Percentiles rank a stretch among this genome's conserved stretches.
Evolutionary conservation across 1,284 basidiomycete species (phyloP).

Genomic region (Pseudozyma sp.): DNA sequence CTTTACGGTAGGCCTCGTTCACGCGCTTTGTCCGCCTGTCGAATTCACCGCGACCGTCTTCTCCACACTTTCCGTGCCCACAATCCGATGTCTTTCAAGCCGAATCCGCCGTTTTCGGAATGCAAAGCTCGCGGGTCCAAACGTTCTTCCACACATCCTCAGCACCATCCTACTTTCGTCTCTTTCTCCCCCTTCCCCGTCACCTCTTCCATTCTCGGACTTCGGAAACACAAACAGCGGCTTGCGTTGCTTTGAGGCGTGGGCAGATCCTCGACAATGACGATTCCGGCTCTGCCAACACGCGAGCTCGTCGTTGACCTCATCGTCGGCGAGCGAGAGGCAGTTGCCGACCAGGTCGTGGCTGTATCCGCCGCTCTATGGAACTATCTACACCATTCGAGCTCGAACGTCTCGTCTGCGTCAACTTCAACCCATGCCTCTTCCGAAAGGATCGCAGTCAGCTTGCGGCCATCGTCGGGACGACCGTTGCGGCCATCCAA

Average conservation of each 20-base stretch:
- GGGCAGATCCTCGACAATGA: slow-evolving; percentile 12
- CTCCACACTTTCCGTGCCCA: slow-evolving; percentile 18
- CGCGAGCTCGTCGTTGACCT: slow-evolving; percentile 35
- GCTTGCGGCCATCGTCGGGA: slow-evolving; percentile 28
- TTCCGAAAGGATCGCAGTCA: slow-evolving; percentile 11
- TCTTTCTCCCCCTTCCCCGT: neutral
- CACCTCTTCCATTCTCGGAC: neutral
- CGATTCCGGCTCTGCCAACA: slow-evolving; percentile 13
- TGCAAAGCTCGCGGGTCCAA: neutral
- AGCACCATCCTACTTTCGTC: neutral
- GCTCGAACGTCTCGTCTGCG: neutral
- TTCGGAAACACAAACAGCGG: neutral
- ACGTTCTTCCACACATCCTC: neutral
- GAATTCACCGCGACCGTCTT: slow-evolving; percentile 3
- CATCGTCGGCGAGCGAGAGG: slow-evolving; percentile 30
- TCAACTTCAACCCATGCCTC: slow-evolving; percentile 8
- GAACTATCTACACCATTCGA: slow-evolving; percentile 4
- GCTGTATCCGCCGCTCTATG: slow-evolving; percentile 32
- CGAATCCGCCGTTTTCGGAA: neutral
- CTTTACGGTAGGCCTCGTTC: neutral
- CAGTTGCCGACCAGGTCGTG: slow-evolving; percentile 28
- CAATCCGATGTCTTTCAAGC: neutral
- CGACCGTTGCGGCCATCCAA: slow-evolving; percentile 14
- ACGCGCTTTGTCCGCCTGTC: slow-evolving; percentile 6
- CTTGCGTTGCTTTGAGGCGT: neutral